Evolutionary conservation across 106 monocot species (phyloP).

Genomic region (Cymbidium sinense): DNA sequence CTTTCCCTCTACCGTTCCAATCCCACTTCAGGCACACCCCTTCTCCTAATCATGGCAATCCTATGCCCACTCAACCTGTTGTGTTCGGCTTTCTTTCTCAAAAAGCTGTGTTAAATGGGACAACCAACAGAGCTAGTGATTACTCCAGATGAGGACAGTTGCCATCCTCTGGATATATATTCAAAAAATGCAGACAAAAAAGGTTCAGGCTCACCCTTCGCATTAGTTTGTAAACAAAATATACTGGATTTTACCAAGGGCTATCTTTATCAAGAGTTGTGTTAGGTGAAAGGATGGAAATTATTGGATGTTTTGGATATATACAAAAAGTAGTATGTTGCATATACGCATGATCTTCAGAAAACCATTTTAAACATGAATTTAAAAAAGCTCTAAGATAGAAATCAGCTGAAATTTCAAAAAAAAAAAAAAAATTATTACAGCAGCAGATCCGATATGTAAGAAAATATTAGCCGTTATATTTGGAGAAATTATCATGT

Average conservation of each 20-base stretch:
- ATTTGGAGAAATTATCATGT: background rate
- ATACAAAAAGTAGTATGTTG: background rate
- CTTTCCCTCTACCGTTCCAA: background rate
- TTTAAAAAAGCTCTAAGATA: background rate
- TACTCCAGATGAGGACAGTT: no score
- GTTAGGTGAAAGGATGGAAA: background rate
- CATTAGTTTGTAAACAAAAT: background rate
- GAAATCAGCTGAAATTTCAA: background rate
- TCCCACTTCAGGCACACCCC: no score
- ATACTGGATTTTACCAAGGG: background rate
- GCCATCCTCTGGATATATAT: no score
- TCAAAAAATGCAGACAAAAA: no score
- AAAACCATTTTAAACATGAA: background rate
- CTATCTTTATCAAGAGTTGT: background rate
- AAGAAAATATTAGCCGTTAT: background rate
- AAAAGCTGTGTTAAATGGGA: no score
- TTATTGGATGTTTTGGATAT: background rate
- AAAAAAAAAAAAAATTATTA: background rate
- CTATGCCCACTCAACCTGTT: background rate
- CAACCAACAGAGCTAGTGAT: no score
- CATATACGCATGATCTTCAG: background rate
- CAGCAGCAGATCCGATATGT: background rate
- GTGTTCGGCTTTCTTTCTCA: background rate
- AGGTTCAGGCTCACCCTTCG: background rate
- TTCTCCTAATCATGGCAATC: background rate